These are phyloP conservation scores for Malus orientalis DNA, from an alignment of 306 rosid species.

Conservation along the genomic window DNA sequence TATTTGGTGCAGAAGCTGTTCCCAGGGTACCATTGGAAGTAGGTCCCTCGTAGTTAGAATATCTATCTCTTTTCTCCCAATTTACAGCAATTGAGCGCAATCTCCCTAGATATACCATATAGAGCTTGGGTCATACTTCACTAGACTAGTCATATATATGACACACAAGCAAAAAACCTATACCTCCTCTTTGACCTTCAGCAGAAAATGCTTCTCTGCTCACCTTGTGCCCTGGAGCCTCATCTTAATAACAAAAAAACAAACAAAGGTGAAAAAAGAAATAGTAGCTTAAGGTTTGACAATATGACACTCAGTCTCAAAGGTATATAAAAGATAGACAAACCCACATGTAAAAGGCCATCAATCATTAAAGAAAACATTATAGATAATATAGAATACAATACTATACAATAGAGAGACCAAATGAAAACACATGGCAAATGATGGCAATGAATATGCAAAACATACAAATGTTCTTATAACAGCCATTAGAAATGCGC, in stretches of 20 bases:
- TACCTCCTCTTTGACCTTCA: conserved; percentile 77
- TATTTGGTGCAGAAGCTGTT: conserved; percentile 41
- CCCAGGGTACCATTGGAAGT: conserved; percentile 46
- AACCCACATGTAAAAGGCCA: not conserved
- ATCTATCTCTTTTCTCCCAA: conserved; percentile 81
- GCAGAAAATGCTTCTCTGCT: conserved; percentile 51
- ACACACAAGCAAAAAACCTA: conserved; percentile 12
- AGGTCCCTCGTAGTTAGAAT: conserved; percentile 54
- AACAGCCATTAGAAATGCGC: not conserved
- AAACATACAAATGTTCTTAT: not conserved
- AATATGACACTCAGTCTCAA: conserved; percentile 1
- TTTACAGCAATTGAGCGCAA: conserved; percentile 51
- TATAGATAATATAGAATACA: not conserved
- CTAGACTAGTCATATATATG: conserved; percentile 13
- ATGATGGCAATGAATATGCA: not conserved
- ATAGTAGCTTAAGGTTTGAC: conserved; percentile 15
- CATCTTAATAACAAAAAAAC: conserved; percentile 35
- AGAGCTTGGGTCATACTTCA: conserved; percentile 13
- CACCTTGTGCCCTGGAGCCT: conserved; percentile 50
- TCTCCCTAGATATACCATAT: conserved; percentile 50
- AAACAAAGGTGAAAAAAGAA: not conserved
- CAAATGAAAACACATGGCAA: not conserved
- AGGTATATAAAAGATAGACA: not conserved
- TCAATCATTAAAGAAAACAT: not conserved
- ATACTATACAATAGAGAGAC: not conserved